Conservation (phyloP, 345 rosid genomes). For the Gossypium mustelinum region DNA sequence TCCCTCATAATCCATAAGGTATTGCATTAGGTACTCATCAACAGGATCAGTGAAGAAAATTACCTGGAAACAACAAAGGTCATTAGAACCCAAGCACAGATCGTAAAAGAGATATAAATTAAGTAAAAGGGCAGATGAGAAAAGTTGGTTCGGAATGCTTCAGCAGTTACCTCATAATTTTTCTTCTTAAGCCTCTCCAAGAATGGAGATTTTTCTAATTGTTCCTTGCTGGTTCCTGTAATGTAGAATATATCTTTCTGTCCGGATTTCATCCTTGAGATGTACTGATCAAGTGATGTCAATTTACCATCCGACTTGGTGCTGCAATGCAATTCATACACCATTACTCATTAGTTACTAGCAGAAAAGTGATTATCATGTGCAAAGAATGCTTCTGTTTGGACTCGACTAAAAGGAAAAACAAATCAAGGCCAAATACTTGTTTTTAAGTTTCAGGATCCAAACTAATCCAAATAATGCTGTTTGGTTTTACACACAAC, state of each 20-base stretch:
- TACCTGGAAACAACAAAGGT: constrained; percentile 45
- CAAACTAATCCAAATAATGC: too few species aligned
- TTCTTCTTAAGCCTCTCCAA: constrained; percentile 92
- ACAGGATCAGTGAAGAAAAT: constrained; percentile 98
- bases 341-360: neutral
- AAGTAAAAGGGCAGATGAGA: neutral
- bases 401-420: too few species aligned
- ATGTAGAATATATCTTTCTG: constrained; percentile 93
- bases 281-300: constrained; percentile 92
- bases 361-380: neutral
- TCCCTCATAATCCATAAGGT: constrained; percentile 94
- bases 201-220: constrained; percentile 90
- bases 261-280: constrained; percentile 80
- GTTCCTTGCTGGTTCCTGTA: constrained; percentile 90
- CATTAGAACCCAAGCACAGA: neutral
- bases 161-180: constrained; percentile 61
- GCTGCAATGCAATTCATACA: constrained; percentile 30
- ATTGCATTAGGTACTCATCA: constrained; percentile 97
- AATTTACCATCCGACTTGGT: constrained; percentile 86
- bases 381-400: neutral
- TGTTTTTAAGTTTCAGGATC: too few species aligned
- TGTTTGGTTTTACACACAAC: too few species aligned
- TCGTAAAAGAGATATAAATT: neutral
- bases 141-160: neutral
- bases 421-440: too few species aligned